Base-by-base conservation (phyloP, 2,329 filamentous ascomycete species). In the Herpotrichia juniperi region DNA sequence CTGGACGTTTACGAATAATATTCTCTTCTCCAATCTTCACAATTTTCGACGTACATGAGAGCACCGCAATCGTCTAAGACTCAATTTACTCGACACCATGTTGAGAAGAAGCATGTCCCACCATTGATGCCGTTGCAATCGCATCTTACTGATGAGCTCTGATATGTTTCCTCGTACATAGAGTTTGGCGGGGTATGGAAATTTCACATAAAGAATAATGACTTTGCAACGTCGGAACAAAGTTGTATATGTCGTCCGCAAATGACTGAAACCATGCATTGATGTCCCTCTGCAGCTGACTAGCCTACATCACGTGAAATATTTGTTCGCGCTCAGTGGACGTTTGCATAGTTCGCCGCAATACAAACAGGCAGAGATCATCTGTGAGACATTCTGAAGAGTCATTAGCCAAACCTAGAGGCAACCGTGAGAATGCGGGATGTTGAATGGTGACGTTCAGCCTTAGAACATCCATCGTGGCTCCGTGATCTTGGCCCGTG, bases 11-110 rank as follows among this genome's bases (percentile, higher is more conserved):
- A 51, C 42, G 17, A 51, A 57, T 51, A 58, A 61, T 50, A 56
- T 43, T 57, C 54, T 51, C 60, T 58, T 68, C 66, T 70, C 66
- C 61, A 64, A n/a, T n/a, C n/a, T n/a, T 61, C 63, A 61, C 25
- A 30, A 30, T 17, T 25, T 42, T 14, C 21, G 16, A 19, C 3
- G 16, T 3, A 17, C 17, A 7, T 12, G 8, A 6, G 16, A 37
- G 17, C n/a, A 37, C n/a, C n/a, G 11, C 12, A 5, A 9, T 5
- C 34, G 5, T 19, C 8, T 5, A 19, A 37, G 6, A 5, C n/a
- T 37, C n/a, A n/a, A 37, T 37, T 11, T 37, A 28, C 12, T 12
- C 26, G 34, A 17, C 21, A 10, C 9, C 12, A 17, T 3, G 17
- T 12, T 28, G 12, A 12, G 12, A 28, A 28, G 12, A 7, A 7